Evolutionary conservation across 768 basidiomycete genomes (phyloP), one percentile per base, ranked within the genome.

Genomic region (Collybiopsis confluens): DNA sequence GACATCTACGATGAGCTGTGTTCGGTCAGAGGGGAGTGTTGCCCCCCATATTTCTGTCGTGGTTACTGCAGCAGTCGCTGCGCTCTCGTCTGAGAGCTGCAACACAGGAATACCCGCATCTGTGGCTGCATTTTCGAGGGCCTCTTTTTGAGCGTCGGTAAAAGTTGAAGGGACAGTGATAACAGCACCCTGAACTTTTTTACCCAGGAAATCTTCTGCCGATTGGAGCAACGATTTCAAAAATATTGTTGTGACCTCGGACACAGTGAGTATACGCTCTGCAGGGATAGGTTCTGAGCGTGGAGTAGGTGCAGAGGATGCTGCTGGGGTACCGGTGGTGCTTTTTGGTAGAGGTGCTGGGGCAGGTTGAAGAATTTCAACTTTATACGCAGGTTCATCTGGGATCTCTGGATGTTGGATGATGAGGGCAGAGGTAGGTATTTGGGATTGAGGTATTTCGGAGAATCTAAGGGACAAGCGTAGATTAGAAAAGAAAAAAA

Each of bases 131-230:
- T 79, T 75, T 58, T 78, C 75, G 18, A 98, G 75, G 0, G 91
- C 92, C 4, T 73, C 76, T 57, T 79, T 78, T 69, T 94, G 91
- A 2, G 68, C 67, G 7, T 80, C 73, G 24, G 81, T 76, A 67
- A 95, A 97, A 70, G 79, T 86, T 1, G 85, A 68, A 0, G 96
- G 93, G 6, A 90, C 79, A 51, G 85, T 83, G 65, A 98, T 81
- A 54, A 98, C 96, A 21, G 90, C 89, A 38, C 89, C 90, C 41
- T 81, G 71, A 33, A 91, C 75, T 26, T 81, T 79, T 64, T 82
- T 85, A 11, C 93, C 92, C 11, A 98, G 79, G 70, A 95, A 98
- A 66, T 94, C 92, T 60, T 86, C 82, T 5, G 95, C 96, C 35
- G 91, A 94, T 58, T 88, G 78, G 56, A 92, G 70, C 30, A 99